Conservation (phyloP, 1,139 yeast species). For the Blastobotrys indianensis region DNA sequence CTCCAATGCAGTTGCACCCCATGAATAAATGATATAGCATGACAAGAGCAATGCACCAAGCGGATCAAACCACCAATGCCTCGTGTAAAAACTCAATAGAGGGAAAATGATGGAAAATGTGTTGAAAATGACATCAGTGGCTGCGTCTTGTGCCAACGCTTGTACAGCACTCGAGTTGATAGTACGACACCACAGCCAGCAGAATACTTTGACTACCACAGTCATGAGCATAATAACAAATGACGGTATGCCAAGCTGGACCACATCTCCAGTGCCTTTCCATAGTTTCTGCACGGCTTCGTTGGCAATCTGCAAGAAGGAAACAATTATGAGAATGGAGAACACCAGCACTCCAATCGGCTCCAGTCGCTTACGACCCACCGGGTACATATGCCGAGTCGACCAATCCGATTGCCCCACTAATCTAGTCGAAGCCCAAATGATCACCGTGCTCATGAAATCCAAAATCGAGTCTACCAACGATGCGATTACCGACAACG, state of each 20-base stretch:
- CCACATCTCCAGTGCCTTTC: slow-evolving; percentile 32
- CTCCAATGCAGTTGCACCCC: slow-evolving; percentile 58
- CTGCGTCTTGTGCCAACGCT: slow-evolving; percentile 78
- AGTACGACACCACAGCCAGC: slow-evolving; percentile 62
- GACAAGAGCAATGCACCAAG: slow-evolving; percentile 63
- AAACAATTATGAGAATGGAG: slow-evolving; percentile 62
- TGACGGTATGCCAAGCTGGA: slow-evolving; percentile 50
- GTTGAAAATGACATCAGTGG: slow-evolving; percentile 70
- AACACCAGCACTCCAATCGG: slow-evolving; percentile 76
- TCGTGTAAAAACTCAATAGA: slow-evolving; percentile 45
- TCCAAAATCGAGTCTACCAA: slow-evolving; percentile 72
- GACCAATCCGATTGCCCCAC: slow-evolving; percentile 53
- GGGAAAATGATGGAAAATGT: slow-evolving; percentile 68
- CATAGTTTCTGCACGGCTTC: slow-evolving; percentile 43
- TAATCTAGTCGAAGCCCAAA: slow-evolving; percentile 56
- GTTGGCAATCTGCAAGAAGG: slow-evolving; percentile 68
- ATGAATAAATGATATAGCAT: slow-evolving; percentile 54
- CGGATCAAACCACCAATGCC: slow-evolving; percentile 70
- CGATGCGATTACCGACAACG: slow-evolving; percentile 72
- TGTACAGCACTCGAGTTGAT: slow-evolving; percentile 64
- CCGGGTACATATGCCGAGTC: slow-evolving; percentile 46
- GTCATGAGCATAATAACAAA: slow-evolving; percentile 57
- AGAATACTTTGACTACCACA: slow-evolving; percentile 51
- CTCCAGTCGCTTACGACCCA: slow-evolving; percentile 67
- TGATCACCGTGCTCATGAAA: slow-evolving; percentile 67